Base-by-base conservation (phyloP, 768 basidiomycete species). In the Postia placenta region DNA sequence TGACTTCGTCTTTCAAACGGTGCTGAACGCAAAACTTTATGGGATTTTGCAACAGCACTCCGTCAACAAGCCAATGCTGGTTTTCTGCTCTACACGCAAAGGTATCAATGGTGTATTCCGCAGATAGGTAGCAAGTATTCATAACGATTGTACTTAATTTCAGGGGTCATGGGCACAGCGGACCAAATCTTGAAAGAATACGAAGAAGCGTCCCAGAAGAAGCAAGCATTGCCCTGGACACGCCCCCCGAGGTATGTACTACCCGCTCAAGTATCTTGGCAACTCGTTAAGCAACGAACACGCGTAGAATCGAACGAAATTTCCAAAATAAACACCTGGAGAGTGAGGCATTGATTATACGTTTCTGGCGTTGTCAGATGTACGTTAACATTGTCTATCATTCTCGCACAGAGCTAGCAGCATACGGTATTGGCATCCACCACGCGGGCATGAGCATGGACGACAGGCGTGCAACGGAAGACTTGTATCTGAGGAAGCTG, bases 21-120 rank as follows among this genome's bases (percentile, higher is more conserved):
- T 68, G 4, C 74, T 98, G 11, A 88, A 94, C 61, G 75, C 67
- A 58, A 85, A 80, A 52, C 64, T 97, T 7, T 94, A 85, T 59
- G 59, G 74, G 0, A 63, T 86, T n/a, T 71, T 98, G 50, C 79
- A 84, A 53, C 70, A 81, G 55, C 81, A 93, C 59, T 80, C 85
- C 0, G 69, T 73, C 12, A 81, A 85, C 24, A 94, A 93, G 63
- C 92, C 95, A 0, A 85, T 91, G 15, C 67, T 99, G 42, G 68
- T 98, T 6, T 99, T 99, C 62, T 87, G 85, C 54, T 74, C 90
- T 15, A 97, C 95, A 2, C 76, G 95, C 56, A 93, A 87, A 73
- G 85, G 92, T 86, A 25, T 25, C 20, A 24, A 24, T 38, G 49
- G 17, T 35, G 33, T n/a, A 35, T n/a, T 35, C 33, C n/a, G 33